Evolutionary conservation across 108 stramenopile genomes (phyloP).

Genomic region (Parietichytrium sp.): DNA sequence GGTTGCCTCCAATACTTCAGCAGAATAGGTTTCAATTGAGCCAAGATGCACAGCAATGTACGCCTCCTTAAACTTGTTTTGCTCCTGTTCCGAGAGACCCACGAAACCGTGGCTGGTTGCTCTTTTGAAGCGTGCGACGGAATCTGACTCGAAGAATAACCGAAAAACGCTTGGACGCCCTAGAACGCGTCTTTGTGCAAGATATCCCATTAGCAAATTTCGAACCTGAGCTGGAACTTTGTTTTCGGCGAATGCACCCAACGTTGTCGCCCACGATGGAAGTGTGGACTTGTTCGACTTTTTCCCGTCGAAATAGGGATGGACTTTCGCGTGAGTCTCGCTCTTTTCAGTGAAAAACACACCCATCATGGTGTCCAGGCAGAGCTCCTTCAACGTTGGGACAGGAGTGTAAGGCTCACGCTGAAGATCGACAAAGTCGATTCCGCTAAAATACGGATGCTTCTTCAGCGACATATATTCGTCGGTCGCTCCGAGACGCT

Average conservation of each 20-base stretch:
- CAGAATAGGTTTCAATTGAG: not conserved
- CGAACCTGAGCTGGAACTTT: not conserved
- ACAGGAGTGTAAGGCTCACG: not conserved
- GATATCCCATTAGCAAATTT: not conserved
- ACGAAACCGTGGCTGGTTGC: not conserved
- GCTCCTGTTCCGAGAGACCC: not conserved
- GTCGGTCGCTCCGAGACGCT: conserved; percentile 14
- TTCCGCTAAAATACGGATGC: not conserved
- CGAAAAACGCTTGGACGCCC: not conserved
- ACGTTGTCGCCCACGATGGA: not conserved
- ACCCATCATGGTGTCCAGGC: no score
- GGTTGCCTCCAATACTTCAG: not conserved
- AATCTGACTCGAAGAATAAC: not conserved
- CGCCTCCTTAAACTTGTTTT: not conserved
- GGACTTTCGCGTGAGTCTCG: not conserved
- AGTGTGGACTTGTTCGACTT: no score
- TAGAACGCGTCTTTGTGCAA: not conserved
- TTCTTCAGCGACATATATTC: not conserved
- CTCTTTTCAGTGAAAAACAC: no score
- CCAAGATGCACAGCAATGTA: conserved; percentile 6
- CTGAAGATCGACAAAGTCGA: not conserved
- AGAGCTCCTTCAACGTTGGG: not conserved
- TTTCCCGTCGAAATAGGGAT: not conserved
- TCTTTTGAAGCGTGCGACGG: conserved; percentile 3
- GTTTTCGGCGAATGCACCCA: not conserved